Percentiles rank a stretch among this genome's conserved stretches.
Conservation (phyloP, 306 rosid genomes). For the Acacia crassicarpa region DNA sequence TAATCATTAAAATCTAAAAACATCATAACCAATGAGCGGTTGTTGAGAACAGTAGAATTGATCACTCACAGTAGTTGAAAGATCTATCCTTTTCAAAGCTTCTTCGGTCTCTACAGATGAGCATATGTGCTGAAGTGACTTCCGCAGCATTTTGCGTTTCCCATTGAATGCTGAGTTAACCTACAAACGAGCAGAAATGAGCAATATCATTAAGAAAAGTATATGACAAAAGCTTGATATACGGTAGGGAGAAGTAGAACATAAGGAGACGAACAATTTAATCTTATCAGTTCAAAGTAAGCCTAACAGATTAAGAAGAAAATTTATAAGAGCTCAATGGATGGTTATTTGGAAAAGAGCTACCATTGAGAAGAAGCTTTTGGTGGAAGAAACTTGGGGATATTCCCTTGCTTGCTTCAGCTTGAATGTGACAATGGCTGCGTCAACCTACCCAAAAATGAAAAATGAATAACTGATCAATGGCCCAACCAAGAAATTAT, state of each 20-base stretch:
- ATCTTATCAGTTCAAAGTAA: conserved; percentile 3
- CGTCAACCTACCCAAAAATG: conserved; percentile 70
- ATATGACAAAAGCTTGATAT: conserved; percentile 10
- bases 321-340: neutral
- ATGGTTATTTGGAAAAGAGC: conserved; percentile 19
- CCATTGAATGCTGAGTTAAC: conserved; percentile 89
- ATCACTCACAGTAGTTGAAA: conserved; percentile 63
- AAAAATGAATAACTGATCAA: conserved; percentile 25
- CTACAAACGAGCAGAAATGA: conserved; percentile 37
- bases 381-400: conserved; percentile 70
- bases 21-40: conserved; percentile 1
- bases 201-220: conserved; percentile 8
- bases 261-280: neutral
- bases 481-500: conserved; percentile 16
- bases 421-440: conserved; percentile 85
- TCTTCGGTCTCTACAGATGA: conserved; percentile 67
- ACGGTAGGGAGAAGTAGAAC: conserved; percentile 8
- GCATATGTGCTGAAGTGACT: conserved; percentile 81
- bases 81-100: conserved; percentile 64
- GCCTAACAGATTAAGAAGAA: conserved; percentile 10
- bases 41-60: neutral
- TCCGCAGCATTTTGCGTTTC: conserved; percentile 88
- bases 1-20: neutral
- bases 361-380: conserved; percentile 94
- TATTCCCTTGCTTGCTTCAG: conserved; percentile 65